Conservation (phyloP, 208 protist genomes). For the Trypanosoma brucei region DNA sequence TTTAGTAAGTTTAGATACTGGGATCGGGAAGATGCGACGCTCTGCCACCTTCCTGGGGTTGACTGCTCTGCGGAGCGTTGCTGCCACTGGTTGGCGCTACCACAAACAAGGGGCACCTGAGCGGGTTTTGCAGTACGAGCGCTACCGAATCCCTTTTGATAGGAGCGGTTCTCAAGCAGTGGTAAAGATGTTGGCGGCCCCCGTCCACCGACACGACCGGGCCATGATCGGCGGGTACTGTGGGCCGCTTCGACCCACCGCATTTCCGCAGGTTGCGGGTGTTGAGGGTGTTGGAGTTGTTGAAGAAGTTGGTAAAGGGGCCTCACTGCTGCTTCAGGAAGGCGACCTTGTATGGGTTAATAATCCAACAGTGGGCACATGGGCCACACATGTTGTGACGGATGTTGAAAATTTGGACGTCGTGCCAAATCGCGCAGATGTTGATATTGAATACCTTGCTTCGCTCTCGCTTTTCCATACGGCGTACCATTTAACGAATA, state of each 20-base stretch:
- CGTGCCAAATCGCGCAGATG: constrained; percentile 82
- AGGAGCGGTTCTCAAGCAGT: constrained; percentile 80
- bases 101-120: constrained; percentile 65
- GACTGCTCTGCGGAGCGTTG: constrained; percentile 68
- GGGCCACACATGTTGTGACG: constrained; percentile 88
- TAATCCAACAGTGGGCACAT: constrained; percentile 84
- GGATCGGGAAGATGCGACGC: constrained; percentile 11
- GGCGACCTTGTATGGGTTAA: constrained; percentile 94
- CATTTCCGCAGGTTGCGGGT: constrained; percentile 34
- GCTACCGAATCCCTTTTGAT: constrained; percentile 82
- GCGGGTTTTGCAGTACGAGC: constrained; percentile 81
- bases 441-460: constrained; percentile 92
- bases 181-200: constrained; percentile 93
- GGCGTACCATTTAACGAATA: constrained; percentile 92
- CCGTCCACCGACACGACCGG: constrained; percentile 95
- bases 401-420: constrained; percentile 79
- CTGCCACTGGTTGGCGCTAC: constrained; percentile 84
- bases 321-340: constrained; percentile 60
- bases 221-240: constrained; percentile 92
- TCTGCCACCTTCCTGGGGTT: constrained; percentile 19
- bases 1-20: neutral
- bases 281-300: constrained; percentile 95
- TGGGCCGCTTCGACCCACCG: constrained; percentile 26
- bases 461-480: constrained; percentile 94
- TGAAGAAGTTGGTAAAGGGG: constrained; percentile 85